Base-by-base conservation (phyloP, 768 basidiomycete genomes). In the Naganishia antarctica region DNA sequence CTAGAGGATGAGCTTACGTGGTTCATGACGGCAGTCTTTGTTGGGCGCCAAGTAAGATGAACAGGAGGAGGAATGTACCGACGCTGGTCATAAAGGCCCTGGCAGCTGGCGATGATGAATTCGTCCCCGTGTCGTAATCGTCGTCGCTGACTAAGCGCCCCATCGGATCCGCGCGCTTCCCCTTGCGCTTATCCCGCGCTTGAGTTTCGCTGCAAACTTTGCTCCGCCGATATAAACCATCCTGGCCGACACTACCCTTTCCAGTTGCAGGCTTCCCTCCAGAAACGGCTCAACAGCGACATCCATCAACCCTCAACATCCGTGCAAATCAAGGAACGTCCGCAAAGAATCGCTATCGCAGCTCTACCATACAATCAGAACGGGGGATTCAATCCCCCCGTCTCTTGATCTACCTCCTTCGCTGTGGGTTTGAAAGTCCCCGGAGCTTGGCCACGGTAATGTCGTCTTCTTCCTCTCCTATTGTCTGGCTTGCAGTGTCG, bases 381-480 rank as follows among this genome's bases (percentile, higher is more conserved):
- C 25, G 15, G 34, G 15, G 34, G 34, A 7, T 37, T 37, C 8
- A 7, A 7, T n/a, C 59, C 31, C 18, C 29, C 4, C 6, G 41
- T 29, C 23, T 60, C 59, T 60, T 16, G 59, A 47, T 60, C 4
- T 29, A 11, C 43, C 13, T 44, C 41, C 37, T 12, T 37, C 43
- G 59, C 59, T 60, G 59, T 60, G 59, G 59, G 59, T 60, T 23
- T 60, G 59, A 60, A 60, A 60, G 59, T 60, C 59, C 59, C 59
- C 59, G 59, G 59, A 60, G 59, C 59, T 31, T 23, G 23, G 31
- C 28, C 26, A 4, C 26, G 59, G 41, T 47, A 47, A 60, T 28
- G 43, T 44, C 28, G 41, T 31, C 25, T 59, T 28, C 18, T 41
- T 18, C 11, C 32, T 41, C 23, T 18, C 43, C 23, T 28, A 25